Evolutionary conservation across 23 red algal genomes (phyloP), one percentile per base, ranked within the genome.

Genomic region (Agarophyton chilense): DNA sequence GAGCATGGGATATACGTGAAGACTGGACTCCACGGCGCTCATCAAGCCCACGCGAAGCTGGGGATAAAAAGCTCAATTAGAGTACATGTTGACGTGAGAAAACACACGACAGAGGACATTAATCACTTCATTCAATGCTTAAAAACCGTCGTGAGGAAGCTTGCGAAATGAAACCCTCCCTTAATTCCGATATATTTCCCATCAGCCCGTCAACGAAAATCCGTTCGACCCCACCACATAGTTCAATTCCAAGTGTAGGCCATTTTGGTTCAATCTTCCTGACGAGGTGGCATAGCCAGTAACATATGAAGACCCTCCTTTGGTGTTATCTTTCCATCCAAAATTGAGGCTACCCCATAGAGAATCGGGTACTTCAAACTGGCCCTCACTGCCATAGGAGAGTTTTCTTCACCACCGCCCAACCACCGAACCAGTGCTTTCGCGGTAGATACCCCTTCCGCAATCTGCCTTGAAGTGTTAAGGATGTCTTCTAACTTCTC

Each of bases 401-500:
- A 79, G 72, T 82, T 82, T 63, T 82, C 93, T 47, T 84, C 86
- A 2, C 78, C 84, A 46, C 54, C 78, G 9, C 82, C 87, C 19
- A 96, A 66, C 94, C 89, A 93, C 36, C 81, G 56, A 29, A 94
- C 96, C 43, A 98, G 79, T 12, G 96, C 96, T 28, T 80, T 75
- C 25, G 96, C 96, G 8, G 96, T 98, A 5, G 62, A 74, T 10
- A 98, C 89, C 32, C 93, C 93, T 47, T 95, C 93, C 35, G 93
- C 93, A 44, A 91, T 88, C 54, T 95, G 90, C 17, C 52, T 61
- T 11, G 88, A 94, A 3, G 96, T 94, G 28, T 29, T 76, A 18
- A 98, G 47, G 60, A 98, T 98, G 44, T 96, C 90, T 38, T 88
- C 88, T 13, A 98, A 68, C 52, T 90, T 86, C 63, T 98, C 96